phyloP scores from a whole-genome alignment of 331 rosid species.

The Phaseolus coccineus region DNA sequence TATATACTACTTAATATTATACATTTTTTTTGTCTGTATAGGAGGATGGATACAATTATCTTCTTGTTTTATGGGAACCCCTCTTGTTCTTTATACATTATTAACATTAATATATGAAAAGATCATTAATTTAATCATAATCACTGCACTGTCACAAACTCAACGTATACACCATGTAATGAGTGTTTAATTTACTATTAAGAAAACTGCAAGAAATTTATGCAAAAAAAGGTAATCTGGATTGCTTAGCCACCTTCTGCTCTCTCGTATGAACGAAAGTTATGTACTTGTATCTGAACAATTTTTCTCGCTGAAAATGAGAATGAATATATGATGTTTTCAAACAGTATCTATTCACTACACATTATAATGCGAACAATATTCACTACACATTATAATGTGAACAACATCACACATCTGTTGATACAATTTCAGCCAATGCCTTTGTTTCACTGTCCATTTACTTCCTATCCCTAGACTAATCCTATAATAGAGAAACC shows the following conservation, averaged over 20 bases:
- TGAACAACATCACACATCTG: slow-evolving; percentile 20
- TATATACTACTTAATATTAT: no score
- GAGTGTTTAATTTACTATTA: not conserved
- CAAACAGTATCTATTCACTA: slow-evolving; percentile 30
- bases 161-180: not conserved
- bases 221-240: slow-evolving; percentile 30
- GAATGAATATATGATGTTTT: not conserved
- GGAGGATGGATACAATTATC: not conserved
- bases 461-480: slow-evolving; percentile 33
- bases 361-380: slow-evolving; percentile 24
- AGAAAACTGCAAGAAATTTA: slow-evolving; percentile 13
- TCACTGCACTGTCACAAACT: not conserved
- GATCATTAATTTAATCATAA: not conserved
- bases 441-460: slow-evolving; percentile 4
- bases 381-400: slow-evolving; percentile 31
- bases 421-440: slow-evolving; percentile 22
- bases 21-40: no score
- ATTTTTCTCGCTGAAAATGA: not conserved
- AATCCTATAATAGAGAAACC: not conserved
- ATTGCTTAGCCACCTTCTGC: slow-evolving; percentile 3
- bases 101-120: not conserved
- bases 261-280: not conserved
- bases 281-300: not conserved
- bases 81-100: not conserved
- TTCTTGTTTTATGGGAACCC: not conserved